Percentiles rank a stretch among this genome's conserved stretches.
phyloP scores from a whole-genome alignment of 257 asterid species.

The Forsythia viridissima region DNA sequence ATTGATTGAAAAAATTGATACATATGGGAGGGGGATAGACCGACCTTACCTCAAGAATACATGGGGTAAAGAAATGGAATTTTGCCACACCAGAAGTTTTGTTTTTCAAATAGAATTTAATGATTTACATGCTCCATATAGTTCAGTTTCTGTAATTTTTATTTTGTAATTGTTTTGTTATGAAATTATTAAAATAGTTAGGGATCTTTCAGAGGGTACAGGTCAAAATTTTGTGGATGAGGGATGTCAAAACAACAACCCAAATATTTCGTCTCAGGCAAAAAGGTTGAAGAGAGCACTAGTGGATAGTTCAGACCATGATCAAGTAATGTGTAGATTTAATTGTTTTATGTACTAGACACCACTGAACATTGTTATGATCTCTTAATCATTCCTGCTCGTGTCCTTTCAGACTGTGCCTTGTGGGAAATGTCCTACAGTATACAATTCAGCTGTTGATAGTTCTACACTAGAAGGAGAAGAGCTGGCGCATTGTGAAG shows the following conservation, averaged over 20 bases:
- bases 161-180: neutral
- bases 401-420: conserved; percentile 34
- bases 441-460: conserved; percentile 8
- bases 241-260: conserved; percentile 18
- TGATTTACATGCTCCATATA: neutral
- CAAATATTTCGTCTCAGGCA: conserved; percentile 23
- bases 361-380: conserved; percentile 1
- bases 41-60: neutral
- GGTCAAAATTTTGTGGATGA: conserved; percentile 42
- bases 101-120: neutral
- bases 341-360: neutral
- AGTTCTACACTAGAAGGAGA: conserved; percentile 1
- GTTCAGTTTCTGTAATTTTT: conserved; percentile 11
- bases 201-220: conserved; percentile 38
- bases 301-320: conserved; percentile 25
- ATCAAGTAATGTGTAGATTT: conserved; percentile 33
- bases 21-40: neutral
- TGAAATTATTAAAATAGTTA: conserved; percentile 9
- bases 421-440: conserved; percentile 6
- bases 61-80: neutral
- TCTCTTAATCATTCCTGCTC: conserved; percentile 14
- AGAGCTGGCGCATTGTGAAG: conserved; percentile 14
- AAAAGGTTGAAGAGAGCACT: conserved; percentile 31
- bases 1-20: neutral
- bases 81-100: neutral